Evolutionary conservation across 2,329 filamentous ascomycete genomes (phyloP), one percentile per base, ranked within the genome.

Genomic region (Microdochium bolleyi): DNA sequence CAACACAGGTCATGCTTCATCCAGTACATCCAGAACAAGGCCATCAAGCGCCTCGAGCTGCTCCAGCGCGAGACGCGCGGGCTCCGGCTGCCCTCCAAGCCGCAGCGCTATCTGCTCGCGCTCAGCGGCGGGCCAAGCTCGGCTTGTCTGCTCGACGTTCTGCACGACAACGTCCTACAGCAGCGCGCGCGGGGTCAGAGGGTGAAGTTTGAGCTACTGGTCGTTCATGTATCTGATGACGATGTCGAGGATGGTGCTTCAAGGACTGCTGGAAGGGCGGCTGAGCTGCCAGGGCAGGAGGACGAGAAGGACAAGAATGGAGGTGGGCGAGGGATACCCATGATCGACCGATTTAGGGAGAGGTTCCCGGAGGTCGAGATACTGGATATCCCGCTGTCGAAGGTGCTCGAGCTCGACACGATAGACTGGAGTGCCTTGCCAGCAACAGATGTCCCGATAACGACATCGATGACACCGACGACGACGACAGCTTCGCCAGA

Each of bases 121-220:
- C 73, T 96, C 1, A 96, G 92, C 0, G 85, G 90, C 61, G 92
- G 94, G 1, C 74, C 87, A 1, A 94, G 88, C 1, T 97, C 92
- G 0, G 78, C 87, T 14, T 81, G 84, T 14, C 74, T 99, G 46
- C 75, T 95, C 27, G 81, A 92, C 61, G 77, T 95, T 22, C 73
- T 97, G 52, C 80, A 89, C 66, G 73, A 78, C 55, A 88, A 90
- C 62, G 74, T 88, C 48, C 74, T 80, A 58, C 79, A 77, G 52
- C 87, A 92, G 65, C 75, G 79, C 41, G 73, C 83, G 59, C 80
- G 82, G 3, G 52, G 30, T 50, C 55, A 49, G 51, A 54, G 55
- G 16, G 49, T 51, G 4, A 55, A 55, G 0, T 96, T 89, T 64
- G 80, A 85, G 49, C 71, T 95, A 37, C 71, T 79, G 53, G 75